Conservation (phyloP, 2,329 filamentous ascomycete genomes). For the Drechmeria coniospora region DNA sequence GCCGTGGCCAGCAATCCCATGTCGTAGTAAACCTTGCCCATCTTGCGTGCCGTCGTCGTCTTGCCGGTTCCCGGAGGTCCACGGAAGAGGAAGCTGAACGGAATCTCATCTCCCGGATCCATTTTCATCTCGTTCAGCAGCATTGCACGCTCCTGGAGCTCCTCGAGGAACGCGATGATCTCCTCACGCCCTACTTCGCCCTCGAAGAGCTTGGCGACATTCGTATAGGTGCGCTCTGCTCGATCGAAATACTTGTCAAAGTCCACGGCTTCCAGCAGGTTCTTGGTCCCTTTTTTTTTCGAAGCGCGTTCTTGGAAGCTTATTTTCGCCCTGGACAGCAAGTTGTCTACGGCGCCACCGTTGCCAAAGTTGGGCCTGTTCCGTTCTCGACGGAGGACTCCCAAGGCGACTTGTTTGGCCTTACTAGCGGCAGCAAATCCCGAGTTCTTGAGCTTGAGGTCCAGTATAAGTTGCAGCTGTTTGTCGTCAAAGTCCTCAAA, state of each 20-base stretch:
- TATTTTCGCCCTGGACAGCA: slow-evolving; percentile 41
- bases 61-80: slow-evolving; percentile 57
- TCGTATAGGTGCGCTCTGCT: slow-evolving; percentile 19
- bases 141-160: slow-evolving; percentile 32
- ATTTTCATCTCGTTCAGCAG: slow-evolving; percentile 11
- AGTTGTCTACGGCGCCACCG: slow-evolving; percentile 55
- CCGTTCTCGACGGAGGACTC: slow-evolving; percentile 43
- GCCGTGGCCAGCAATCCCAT: slow-evolving; percentile 48
- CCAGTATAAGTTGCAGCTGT: slow-evolving; percentile 43
- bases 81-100: slow-evolving; percentile 55
- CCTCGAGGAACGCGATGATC: slow-evolving; percentile 35
- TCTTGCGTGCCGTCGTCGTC: slow-evolving; percentile 55
- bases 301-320: slow-evolving; percentile 16
- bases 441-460: slow-evolving; percentile 44
- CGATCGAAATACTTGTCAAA: slow-evolving; percentile 51
- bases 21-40: slow-evolving; percentile 63
- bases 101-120: slow-evolving; percentile 26
- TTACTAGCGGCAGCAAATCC: slow-evolving; percentile 35
- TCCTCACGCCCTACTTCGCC: slow-evolving; percentile 42
- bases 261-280: slow-evolving; percentile 61
- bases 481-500: slow-evolving; percentile 53
- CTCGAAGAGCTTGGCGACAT: slow-evolving; percentile 38
- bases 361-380: slow-evolving; percentile 60
- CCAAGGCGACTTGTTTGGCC: slow-evolving; percentile 38
- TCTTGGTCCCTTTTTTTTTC: slow-evolving; percentile 18